Conservation (phyloP, 1,284 basidiomycete species). For the Paramarasmius palmivorus region DNA sequence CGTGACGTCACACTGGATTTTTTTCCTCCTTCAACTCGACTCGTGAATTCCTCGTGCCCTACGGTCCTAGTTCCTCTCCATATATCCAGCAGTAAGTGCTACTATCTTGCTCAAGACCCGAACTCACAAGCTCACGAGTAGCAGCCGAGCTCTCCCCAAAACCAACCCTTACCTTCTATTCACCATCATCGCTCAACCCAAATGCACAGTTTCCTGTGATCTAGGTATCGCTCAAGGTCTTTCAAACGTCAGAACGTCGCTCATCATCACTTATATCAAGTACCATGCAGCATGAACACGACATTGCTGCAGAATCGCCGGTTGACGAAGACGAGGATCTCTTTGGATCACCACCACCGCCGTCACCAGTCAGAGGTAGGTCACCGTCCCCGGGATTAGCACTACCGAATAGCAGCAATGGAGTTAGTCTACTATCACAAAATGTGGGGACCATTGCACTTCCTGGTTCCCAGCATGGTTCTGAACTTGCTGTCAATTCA, state of each 20-base stretch:
- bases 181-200: not conserved
- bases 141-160: not conserved
- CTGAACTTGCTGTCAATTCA: constrained; percentile 78
- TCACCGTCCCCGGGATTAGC: constrained; percentile 67
- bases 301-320: not conserved
- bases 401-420: constrained; percentile 44
- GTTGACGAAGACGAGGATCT: constrained; percentile 58
- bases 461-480: constrained; percentile 85
- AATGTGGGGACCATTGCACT: constrained; percentile 95
- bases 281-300: not conserved
- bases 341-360: constrained; percentile 78
- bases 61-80: no score
- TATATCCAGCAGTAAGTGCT: no score
- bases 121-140: no score
- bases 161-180: not conserved
- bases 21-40: no score
- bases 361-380: constrained; percentile 74
- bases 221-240: no score
- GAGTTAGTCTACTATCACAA: constrained; percentile 48
- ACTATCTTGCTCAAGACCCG: no score
- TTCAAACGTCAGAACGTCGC: no score
- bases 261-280: no score
- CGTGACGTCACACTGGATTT: no score
- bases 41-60: no score
- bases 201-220: no score